Evolutionary conservation across 2,329 filamentous ascomycete species (phyloP), one percentile per base, ranked within the genome.

Genomic region (Bipolaris zeicola): DNA sequence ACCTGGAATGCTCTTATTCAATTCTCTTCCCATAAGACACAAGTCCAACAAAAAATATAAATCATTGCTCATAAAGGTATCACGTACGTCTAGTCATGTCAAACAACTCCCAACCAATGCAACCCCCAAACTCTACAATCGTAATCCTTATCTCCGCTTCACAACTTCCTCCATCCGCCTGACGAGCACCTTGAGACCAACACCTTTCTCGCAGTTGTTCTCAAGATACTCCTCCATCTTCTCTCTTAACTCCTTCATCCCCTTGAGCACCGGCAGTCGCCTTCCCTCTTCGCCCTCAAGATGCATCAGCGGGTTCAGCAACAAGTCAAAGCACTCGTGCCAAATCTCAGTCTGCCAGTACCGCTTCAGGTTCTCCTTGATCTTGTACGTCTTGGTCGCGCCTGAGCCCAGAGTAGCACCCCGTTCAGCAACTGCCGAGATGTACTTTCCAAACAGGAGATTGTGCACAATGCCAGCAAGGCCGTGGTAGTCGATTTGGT

Each of bases 301-400:
- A 76, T 88, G 87, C 55, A 81, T 82, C 2, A 84, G 82, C 0
- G 94, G 93, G 75, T 99, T 99, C 41, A 99, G 81, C 63, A 98
- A 78, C 56, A 98, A 68, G 63, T 93, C 89, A 74, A 99, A 96
- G 45, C 89, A 87, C 58, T 90, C 87, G 2, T 73, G 78, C 95
- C 95, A 99, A 42, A 98, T 86, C 47, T 96, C 92, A 46, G 88
- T 89, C 81, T 98, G 93, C 95, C 95, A 99, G 78, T 99, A 99
- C 42, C 95, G 80, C 81, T 99, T 99, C 58, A 98, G 78, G 13
- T 82, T 85, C 77, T 97, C 94, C 49, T 89, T 85, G 63, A 97
- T 87, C 61, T 84, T 86, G 78, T 96, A 98, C 45, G 83, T 87
- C 71, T 90, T 87, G 1, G 83, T 85, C 1, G 78, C 80, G 2